Evolutionary conservation across 2,329 filamentous ascomycete species (phyloP).

Genomic region (Fusarium nisikadoi): DNA sequence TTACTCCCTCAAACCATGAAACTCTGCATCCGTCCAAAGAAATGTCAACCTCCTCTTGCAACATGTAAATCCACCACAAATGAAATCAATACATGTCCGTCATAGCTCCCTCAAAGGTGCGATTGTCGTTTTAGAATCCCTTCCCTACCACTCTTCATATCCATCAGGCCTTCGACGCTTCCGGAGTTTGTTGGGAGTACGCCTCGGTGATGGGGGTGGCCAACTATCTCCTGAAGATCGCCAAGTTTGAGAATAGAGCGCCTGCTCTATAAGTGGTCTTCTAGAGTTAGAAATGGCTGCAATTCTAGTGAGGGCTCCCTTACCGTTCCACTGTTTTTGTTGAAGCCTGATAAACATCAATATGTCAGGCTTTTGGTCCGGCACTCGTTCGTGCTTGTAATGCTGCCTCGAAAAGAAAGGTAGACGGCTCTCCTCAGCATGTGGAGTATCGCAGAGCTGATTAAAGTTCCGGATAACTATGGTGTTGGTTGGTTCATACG

Average conservation of each 20-base stretch:
- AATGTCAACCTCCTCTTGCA: not conserved
- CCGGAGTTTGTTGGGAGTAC: not conserved
- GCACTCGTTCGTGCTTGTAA: not conserved
- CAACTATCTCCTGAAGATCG: not conserved
- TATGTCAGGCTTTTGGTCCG: not conserved
- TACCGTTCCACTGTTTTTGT: not conserved
- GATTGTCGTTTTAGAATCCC: rapidly evolving
- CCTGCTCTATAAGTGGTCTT: not conserved
- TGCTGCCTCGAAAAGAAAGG: not conserved
- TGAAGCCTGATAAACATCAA: not conserved
- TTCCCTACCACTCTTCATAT: not conserved
- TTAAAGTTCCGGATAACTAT: not conserved
- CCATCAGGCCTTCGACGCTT: not conserved
- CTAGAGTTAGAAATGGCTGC: not conserved
- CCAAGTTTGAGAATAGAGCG: not conserved
- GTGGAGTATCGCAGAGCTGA: not conserved
- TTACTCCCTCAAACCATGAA: not conserved
- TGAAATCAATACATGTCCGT: rapidly evolving
- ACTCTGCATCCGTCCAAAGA: not conserved
- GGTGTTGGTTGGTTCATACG: not conserved
- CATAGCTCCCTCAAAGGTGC: not conserved
- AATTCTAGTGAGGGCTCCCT: not conserved
- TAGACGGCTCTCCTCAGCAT: not conserved
- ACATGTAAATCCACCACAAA: not conserved
- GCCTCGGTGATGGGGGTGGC: not conserved